phyloP scores from a whole-genome alignment of 1,284 basidiomycete species.

The Pyrrhoderma noxium region DNA sequence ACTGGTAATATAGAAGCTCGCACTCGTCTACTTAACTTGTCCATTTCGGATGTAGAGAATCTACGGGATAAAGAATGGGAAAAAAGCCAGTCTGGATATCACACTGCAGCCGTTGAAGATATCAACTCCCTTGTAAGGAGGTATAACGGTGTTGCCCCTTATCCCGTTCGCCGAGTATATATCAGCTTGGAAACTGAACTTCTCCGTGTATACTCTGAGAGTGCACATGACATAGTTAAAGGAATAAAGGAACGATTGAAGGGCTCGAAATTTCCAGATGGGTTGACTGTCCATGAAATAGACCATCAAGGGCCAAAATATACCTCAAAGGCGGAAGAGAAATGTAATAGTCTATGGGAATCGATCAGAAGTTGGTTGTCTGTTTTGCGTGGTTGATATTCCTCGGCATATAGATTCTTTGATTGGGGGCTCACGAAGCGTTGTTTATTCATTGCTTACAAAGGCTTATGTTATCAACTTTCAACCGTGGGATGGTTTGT shows the following conservation, averaged over 20 bases:
- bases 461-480: too few species aligned
- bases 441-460: too few species aligned
- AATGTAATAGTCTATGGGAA: too few species aligned
- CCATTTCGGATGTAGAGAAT: slow-evolving; percentile 35
- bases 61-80: slow-evolving; percentile 75
- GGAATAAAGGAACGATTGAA: slow-evolving; percentile 32
- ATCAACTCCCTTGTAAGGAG: slow-evolving; percentile 70
- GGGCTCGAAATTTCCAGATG: too few species aligned
- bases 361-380: too few species aligned
- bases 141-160: slow-evolving; percentile 77
- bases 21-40: slow-evolving; percentile 37
- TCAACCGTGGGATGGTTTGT: too few species aligned
- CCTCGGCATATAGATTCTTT: too few species aligned
- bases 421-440: too few species aligned
- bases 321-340: too few species aligned
- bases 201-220: slow-evolving; percentile 44
- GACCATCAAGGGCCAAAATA: too few species aligned
- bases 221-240: slow-evolving; percentile 45
- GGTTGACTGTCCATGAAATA: too few species aligned
- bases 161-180: slow-evolving; percentile 58
- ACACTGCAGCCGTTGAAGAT: slow-evolving; percentile 60
- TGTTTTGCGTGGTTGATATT: too few species aligned
- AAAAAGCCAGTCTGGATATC: slow-evolving; percentile 59
- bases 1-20: slow-evolving; percentile 32
- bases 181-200: slow-evolving; percentile 54